Percentiles rank a stretch among this genome's conserved stretches.
Conservation (phyloP, 306 rosid species). For the Astragalus membranaceus region DNA sequence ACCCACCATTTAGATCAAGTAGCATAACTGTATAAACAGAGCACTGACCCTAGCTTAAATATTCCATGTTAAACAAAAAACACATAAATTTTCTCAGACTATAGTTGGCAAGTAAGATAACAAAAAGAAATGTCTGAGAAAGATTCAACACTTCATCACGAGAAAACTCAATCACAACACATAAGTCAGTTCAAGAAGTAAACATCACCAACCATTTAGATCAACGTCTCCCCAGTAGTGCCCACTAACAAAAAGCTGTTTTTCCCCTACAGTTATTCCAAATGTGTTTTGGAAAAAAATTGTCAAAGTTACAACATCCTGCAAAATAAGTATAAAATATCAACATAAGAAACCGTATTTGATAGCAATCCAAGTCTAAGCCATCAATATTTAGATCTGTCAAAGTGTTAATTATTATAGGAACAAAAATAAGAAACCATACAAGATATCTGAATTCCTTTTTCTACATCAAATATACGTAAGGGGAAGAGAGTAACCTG, state of each 20-base stretch:
- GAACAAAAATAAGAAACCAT: background rate
- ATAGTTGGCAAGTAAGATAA: background rate
- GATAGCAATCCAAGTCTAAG: slow-evolving; percentile 1
- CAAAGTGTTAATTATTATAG: background rate
- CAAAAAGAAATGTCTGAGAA: background rate
- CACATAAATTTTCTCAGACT: background rate
- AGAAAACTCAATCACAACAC: background rate
- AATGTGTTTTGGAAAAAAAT: slow-evolving; percentile 70
- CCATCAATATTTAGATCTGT: background rate
- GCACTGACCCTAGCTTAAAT: too few relatives aligned
- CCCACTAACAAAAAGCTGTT: slow-evolving; percentile 89
- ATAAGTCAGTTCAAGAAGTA: slow-evolving; percentile 13
- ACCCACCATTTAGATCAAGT: too few relatives aligned
- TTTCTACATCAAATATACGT: background rate
- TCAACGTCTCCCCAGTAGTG: slow-evolving; percentile 99
- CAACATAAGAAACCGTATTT: background rate
- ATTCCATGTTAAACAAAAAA: background rate
- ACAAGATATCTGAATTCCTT: background rate
- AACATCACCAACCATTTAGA: slow-evolving; percentile 64
- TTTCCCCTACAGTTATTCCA: slow-evolving; percentile 71
- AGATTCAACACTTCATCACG: background rate
- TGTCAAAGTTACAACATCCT: slow-evolving; percentile 78
- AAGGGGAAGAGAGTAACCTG: slow-evolving; percentile 50
- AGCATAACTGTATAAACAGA: too few relatives aligned
- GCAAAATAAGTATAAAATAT: slow-evolving; percentile 14